These are phyloP conservation scores for Arabidopsis arenosa DNA, from an alignment of 345 rosid genomes.

Conservation along the genomic window DNA sequence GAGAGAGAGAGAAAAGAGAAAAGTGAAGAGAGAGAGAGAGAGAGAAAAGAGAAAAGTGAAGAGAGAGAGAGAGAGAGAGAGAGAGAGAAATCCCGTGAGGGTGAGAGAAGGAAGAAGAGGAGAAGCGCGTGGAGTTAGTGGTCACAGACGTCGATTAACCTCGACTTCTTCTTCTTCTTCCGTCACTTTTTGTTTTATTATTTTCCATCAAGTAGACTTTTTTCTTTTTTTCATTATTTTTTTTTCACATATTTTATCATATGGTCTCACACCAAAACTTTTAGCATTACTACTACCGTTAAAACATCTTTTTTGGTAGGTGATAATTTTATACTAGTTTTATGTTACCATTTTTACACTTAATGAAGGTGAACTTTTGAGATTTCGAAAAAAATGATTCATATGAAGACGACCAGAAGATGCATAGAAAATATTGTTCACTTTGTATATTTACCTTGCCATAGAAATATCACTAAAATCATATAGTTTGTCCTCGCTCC, in stretches of 20 bases:
- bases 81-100: slow-evolving; percentile 6
- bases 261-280: too few species aligned
- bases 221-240: background rate
- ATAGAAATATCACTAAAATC: too few species aligned
- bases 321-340: too few species aligned
- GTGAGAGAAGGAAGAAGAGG: slow-evolving; percentile 20
- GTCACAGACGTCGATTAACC: slow-evolving; percentile 39
- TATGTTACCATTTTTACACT: too few species aligned
- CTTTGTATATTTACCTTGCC: too few species aligned
- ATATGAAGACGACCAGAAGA: too few species aligned
- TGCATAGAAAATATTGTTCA: too few species aligned
- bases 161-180: slow-evolving; percentile 11
- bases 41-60: background rate
- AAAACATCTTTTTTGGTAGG: too few species aligned
- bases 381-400: too few species aligned
- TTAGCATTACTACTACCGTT: too few species aligned
- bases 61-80: slow-evolving; percentile 30
- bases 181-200: slow-evolving; percentile 3
- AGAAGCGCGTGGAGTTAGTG: slow-evolving; percentile 40
- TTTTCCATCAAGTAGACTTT: background rate
- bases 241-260: background rate
- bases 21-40: slow-evolving; percentile 17
- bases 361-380: too few species aligned
- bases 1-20: background rate
- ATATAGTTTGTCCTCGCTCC: too few species aligned